phyloP scores from a whole-genome alignment of 2,329 filamentous ascomycete species.

The Septoria petroselini region DNA sequence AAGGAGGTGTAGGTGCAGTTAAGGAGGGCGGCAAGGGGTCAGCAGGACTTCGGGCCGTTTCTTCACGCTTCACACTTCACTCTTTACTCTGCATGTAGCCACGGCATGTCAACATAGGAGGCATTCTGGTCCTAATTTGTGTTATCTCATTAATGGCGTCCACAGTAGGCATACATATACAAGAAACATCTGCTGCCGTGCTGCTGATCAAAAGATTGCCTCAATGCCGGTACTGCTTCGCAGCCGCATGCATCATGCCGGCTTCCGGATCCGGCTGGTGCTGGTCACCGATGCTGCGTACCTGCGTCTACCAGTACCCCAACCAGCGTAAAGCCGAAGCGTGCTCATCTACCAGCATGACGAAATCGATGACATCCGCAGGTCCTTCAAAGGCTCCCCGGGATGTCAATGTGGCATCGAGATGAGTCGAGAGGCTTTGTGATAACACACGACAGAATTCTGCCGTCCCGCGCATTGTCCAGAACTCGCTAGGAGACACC shows the following conservation, averaged over 20 bases:
- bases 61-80: no score
- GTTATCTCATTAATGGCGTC: no score
- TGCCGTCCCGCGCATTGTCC: slow-evolving; percentile 19
- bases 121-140: no score
- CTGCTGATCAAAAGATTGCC: no score
- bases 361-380: slow-evolving; percentile 14
- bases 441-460: slow-evolving; percentile 20
- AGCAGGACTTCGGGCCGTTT: no score
- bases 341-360: slow-evolving; percentile 17
- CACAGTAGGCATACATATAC: no score
- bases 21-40: no score
- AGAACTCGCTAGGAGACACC: slow-evolving; percentile 12
- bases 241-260: neutral
- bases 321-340: slow-evolving; percentile 22
- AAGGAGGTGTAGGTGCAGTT: no score
- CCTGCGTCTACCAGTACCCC: slow-evolving; percentile 19
- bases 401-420: slow-evolving; percentile 7
- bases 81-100: no score
- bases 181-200: no score
- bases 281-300: neutral
- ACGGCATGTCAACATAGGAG: no score
- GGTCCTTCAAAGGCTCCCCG: neutral
- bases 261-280: neutral
- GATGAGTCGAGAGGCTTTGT: slow-evolving; percentile 5
- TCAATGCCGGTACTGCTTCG: no score